Evolutionary conservation across 176 grass and related monocot genomes (phyloP), one percentile per base, ranked within the genome.

Genomic region (Avena insularis): DNA sequence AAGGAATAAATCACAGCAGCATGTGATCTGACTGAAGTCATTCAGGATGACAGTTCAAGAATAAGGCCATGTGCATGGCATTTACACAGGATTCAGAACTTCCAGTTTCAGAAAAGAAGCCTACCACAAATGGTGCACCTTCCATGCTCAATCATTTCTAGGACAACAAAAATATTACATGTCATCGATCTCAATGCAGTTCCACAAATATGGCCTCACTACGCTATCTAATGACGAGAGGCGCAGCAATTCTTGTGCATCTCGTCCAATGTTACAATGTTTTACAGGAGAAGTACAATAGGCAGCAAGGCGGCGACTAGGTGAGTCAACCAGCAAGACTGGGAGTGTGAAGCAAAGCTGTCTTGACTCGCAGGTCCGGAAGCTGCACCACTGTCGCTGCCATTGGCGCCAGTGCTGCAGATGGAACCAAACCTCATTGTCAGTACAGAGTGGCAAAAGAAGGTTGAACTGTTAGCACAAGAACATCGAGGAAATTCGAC

Each of bases 221-320:
- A 91, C 43, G 21, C 62, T 82, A 88, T 25, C 78, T 82, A 71
- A 85, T 65, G 54, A 85, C 71, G 77, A 85, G 82, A 92, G 78
- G 82, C 57, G 87, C 82, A 35, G 33, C 27, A 88, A 91, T 81
- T 90, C 80, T 29, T 23, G 54, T 25, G 63, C 15, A 78, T 85
- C 88, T 88, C 80, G 67, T 75, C 92, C 79, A 91, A 93, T 17
- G 78, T 83, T 78, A 78, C 77, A 86, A 54, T 58, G 77, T 85
- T 91, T 91, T 87, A 94, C 87, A 90, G 65, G 85, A 90, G 81
- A 83, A 93, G 66, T 71, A 96, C 50, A 92, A 91, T 68, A 11
- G 72, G 11, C 68, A 93, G 51, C 62, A 86, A 49, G 75, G 93
- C 47, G 1, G 61, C 36, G 20, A 61, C 48, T 23, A 88, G 51